Evolutionary conservation across 2,329 filamentous ascomycete genomes (phyloP).

Genomic region (Ascochyta viciae-villosae): DNA sequence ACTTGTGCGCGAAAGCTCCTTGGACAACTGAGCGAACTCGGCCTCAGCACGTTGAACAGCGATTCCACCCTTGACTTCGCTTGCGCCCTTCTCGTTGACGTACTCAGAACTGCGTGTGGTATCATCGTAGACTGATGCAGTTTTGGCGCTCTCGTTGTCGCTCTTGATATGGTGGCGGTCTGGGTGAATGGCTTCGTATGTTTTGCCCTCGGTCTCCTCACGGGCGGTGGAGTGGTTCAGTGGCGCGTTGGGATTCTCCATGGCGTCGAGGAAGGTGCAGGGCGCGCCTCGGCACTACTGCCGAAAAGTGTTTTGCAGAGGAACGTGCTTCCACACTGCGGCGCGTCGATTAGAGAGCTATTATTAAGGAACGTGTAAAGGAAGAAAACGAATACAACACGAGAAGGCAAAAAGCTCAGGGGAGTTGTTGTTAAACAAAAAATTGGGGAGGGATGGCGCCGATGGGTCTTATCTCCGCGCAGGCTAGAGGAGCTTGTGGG

Average conservation of each 20-base stretch:
- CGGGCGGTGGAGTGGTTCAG: slow-evolving; percentile 27
- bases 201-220: slow-evolving; percentile 33
- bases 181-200: slow-evolving; percentile 41
- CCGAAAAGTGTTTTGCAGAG: slow-evolving; percentile 4
- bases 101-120: slow-evolving; percentile 32
- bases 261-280: slow-evolving; percentile 22
- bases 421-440: slow-evolving; percentile 3
- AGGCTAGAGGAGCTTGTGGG: slow-evolving; percentile 5
- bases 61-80: slow-evolving; percentile 49
- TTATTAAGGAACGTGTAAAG: slow-evolving; percentile 24
- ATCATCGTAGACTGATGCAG: slow-evolving; percentile 31
- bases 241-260: slow-evolving; percentile 36
- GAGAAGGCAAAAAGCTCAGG: not conserved
- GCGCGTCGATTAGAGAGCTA: slow-evolving; percentile 12
- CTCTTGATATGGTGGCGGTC: slow-evolving; percentile 22
- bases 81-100: slow-evolving; percentile 23
- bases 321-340: slow-evolving; percentile 8
- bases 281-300: slow-evolving; percentile 26
- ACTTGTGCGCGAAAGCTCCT: slow-evolving; percentile 52
- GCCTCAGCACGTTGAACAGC: slow-evolving; percentile 72
- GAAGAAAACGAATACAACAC: slow-evolving; percentile 7
- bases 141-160: slow-evolving; percentile 28
- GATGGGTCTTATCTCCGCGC: slow-evolving; percentile 16
- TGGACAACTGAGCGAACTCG: slow-evolving; percentile 72
- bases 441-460: slow-evolving; percentile 4